Percentiles rank a stretch among this genome's conserved stretches.
Conservation (phyloP, 2,329 filamentous ascomycete species). For the Geosmithia morbida region DNA sequence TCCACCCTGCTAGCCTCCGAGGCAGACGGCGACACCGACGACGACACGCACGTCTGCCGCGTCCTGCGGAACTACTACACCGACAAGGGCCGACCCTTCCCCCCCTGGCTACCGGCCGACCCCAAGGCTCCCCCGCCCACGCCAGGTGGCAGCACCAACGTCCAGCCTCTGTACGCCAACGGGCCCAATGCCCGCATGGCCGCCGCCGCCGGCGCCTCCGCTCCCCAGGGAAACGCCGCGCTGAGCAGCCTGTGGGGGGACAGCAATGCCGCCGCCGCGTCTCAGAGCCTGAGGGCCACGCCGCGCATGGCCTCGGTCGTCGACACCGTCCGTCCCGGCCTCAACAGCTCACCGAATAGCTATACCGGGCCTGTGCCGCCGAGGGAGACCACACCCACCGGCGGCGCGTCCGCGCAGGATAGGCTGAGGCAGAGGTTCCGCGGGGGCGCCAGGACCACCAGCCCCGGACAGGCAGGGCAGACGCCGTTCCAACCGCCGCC, state of each 20-base stretch:
- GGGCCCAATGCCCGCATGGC: slow-evolving; percentile 30
- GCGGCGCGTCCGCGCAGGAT: slow-evolving; percentile 57
- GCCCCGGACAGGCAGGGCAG: slow-evolving; percentile 27
- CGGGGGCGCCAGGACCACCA: slow-evolving; percentile 42
- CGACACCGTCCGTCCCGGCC: slow-evolving; percentile 6
- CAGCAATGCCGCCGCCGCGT: slow-evolving; percentile 14
- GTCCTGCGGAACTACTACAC: slow-evolving; percentile 86
- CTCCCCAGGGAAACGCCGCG: slow-evolving; percentile 10
- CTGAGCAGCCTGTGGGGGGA: slow-evolving; percentile 47
- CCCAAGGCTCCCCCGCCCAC: slow-evolving; percentile 39
- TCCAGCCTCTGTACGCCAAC: slow-evolving; percentile 38
- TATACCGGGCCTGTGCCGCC: slow-evolving; percentile 26
- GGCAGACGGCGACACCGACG: slow-evolving; percentile 59
- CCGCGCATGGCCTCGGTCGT: slow-evolving; percentile 14
- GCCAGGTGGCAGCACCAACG: slow-evolving; percentile 26
- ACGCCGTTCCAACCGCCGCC: slow-evolving; percentile 32
- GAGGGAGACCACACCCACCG: slow-evolving; percentile 10
- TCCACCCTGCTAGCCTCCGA: slow-evolving; percentile 56
- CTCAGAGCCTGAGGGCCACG: slow-evolving; percentile 27
- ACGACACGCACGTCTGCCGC: slow-evolving; percentile 90
- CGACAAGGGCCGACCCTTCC: slow-evolving; percentile 71
- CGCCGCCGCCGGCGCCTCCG: not conserved
- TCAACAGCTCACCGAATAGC: not conserved
- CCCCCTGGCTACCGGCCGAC: slow-evolving; percentile 78
- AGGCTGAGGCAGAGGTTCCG: slow-evolving; percentile 69